Base-by-base conservation (phyloP, 1,139 yeast species). In the Debaryomycetaceae sp. region DNA sequence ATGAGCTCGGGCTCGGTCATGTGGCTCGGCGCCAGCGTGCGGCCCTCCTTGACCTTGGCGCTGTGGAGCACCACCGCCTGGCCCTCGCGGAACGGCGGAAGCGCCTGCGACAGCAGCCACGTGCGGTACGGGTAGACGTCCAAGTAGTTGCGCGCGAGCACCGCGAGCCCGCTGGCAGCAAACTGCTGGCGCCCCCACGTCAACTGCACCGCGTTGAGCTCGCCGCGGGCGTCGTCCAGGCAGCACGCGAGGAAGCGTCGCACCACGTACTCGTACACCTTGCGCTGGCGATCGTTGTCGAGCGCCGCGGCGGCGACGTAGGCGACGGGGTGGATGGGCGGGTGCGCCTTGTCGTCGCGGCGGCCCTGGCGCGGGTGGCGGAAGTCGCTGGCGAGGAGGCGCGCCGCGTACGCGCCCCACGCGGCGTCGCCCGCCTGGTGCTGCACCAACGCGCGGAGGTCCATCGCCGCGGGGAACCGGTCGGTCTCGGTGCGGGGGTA, bases 401-500 rank as follows among this genome's bases (percentile, higher is more conserved):
- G 35, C 3, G 34, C 29, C 1, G 78, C 75, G 41, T 71, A 73
- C 1, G 34, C 29, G 0, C 80, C 79, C 80, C 81, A 75, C 7
- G 50, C 40, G 0, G 55, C 32, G 26, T 73, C 71, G 15, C 60
- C 65, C 1, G 61, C 57, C 43, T 88, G 97, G 27, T 77, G 75
- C 15, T 58, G 60, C 2, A 91, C 68, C 3, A 86, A 56, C 1
- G 59, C 60, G 30, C 61, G 62, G 30, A 91, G 61, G 48, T 91
- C 84, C 80, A 89, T 85, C 2, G 72, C 65, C 0, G 63, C 54
- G 2, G 95, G 96, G 47, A 84, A 93, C 18, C 63, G 73, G 52
- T 93, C 96, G 0, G 99, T 93, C 53, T 93, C 99, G 0, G 99
- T 93, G 63, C 99, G 82, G 3, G 99, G 99, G 49, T 93, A 93